Evolutionary conservation across 371 early-diverging fungal genomes (phyloP).

Genomic region (Saksenaea vasiformis): DNA sequence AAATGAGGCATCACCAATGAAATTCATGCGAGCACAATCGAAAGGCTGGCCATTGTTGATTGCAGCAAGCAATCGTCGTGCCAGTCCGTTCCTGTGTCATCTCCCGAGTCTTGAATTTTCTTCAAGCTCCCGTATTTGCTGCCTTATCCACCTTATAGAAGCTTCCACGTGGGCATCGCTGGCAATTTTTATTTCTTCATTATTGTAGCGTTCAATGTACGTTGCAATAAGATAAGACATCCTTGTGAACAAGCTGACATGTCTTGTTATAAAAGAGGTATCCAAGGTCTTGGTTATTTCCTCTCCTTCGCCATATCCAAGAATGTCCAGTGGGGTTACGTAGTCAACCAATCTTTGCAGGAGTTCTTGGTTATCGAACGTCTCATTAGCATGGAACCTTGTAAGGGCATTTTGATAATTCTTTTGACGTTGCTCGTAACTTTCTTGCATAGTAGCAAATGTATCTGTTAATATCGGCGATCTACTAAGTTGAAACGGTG

Average conservation of each 20-base stretch:
- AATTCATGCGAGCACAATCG: not conserved
- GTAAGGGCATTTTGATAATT: not conserved
- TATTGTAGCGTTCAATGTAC: not conserved
- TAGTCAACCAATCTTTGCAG: not conserved
- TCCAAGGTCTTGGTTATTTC: not conserved
- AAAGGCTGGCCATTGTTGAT: not conserved
- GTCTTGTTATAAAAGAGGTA: not conserved
- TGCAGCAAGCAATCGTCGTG: not conserved
- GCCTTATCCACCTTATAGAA: not conserved
- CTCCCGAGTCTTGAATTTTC: not conserved
- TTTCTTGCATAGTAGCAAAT: not conserved
- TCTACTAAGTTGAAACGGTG: too few relatives aligned
- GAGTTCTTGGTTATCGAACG: not conserved
- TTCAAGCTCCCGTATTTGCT: not conserved
- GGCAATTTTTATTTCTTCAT: not conserved
- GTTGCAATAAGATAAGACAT: not conserved
- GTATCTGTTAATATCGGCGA: too few relatives aligned
- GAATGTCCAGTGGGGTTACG: not conserved
- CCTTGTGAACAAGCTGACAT: not conserved
- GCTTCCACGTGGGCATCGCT: not conserved
- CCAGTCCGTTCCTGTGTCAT: not conserved
- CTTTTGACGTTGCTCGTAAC: not conserved
- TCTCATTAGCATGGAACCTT: not conserved
- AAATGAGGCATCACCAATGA: not conserved
- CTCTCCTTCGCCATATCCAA: not conserved